Percentiles rank a stretch among this genome's conserved stretches.
Conservation (phyloP, 768 basidiomycete species). For the Podaxis mareebaensis region DNA sequence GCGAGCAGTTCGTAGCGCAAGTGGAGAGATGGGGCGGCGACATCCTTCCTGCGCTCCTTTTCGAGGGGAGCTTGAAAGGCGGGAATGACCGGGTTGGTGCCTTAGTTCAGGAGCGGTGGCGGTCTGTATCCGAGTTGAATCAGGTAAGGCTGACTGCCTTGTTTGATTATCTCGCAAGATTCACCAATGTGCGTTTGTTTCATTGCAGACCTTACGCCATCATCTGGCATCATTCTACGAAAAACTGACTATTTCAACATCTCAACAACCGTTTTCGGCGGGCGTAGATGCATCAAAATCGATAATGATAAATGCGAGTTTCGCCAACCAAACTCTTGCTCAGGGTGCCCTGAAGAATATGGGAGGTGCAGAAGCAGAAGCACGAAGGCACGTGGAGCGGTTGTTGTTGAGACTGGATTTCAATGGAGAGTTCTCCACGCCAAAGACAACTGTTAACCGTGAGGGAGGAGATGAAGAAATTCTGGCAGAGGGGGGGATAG, state of each 20-base stretch:
- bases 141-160: constrained; percentile 50
- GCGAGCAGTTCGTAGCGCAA: constrained; percentile 84
- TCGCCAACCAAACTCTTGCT: constrained; percentile 53
- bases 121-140: constrained; percentile 73
- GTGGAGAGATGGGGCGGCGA: constrained; percentile 94
- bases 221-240: constrained; percentile 80
- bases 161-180: neutral
- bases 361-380: constrained; percentile 42
- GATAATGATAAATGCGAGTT: constrained; percentile 57
- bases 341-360: constrained; percentile 55
- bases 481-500: constrained; percentile 40
- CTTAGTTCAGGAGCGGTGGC: constrained; percentile 71
- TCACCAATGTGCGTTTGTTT: neutral
- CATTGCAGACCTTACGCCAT: constrained; percentile 59
- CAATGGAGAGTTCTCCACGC: constrained; percentile 72
- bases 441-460: constrained; percentile 29
- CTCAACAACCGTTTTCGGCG: constrained; percentile 66
- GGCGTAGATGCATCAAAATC: constrained; percentile 75
- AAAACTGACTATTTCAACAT: constrained; percentile 72
- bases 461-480: constrained; percentile 34
- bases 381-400: constrained; percentile 80
- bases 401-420: constrained; percentile 82
- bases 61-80: constrained; percentile 73
- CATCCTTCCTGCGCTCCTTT: constrained; percentile 79
- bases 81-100: constrained; percentile 63